Evolutionary conservation across 768 basidiomycete genomes (phyloP), one percentile per base, ranked within the genome.

Genomic region (Tulasnella sp.): DNA sequence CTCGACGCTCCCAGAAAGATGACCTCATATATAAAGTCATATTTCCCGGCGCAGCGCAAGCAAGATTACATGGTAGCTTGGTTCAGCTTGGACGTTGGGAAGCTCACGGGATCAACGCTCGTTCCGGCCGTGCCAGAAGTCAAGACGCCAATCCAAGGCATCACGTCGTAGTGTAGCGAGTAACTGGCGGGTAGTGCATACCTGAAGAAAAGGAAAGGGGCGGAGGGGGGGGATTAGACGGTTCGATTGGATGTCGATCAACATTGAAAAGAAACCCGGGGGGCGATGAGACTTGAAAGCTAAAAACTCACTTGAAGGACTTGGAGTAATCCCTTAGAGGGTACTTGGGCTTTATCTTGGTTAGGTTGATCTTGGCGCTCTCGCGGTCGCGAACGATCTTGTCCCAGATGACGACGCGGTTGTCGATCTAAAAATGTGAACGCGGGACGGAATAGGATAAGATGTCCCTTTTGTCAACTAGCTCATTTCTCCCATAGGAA

Each of bases 351-450:
- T 83, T 82, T 27, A 62, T 66, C 58, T 76, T 82, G 4, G 38
- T 71, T 70, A 60, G 31, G 85, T 74, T 58, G 52, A 94, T 71
- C 45, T 78, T 69, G 0, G 87, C 87, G 62, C 90, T 83, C 65
- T 83, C 80, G 64, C 84, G 84, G 59, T 84, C 77, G n/a, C 83
- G 81, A 44, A 94, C 78, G 67, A 94, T 93, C 41, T 86, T 82
- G 71, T 94, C 92, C 92, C 92, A 94, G 15, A 93, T 77, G 38
- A 93, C 89, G 3, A 92, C 85, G 19, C 84, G 77, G 68, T 89
- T 89, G 60, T 80, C 74, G 2, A 78, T 75, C 84, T 85, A 66
- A 52, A 46, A 38, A n/a, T n/a, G n/a, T n/a, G n/a, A n/a, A n/a
- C n/a, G n/a, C n/a, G n/a, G n/a, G n/a, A n/a, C n/a, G n/a, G n/a